A percentile compares a stretch with the other conserved stretches of the same genome.
Conservation (phyloP, 1,284 basidiomycete species). For the Moesziomyces sp. region DNA sequence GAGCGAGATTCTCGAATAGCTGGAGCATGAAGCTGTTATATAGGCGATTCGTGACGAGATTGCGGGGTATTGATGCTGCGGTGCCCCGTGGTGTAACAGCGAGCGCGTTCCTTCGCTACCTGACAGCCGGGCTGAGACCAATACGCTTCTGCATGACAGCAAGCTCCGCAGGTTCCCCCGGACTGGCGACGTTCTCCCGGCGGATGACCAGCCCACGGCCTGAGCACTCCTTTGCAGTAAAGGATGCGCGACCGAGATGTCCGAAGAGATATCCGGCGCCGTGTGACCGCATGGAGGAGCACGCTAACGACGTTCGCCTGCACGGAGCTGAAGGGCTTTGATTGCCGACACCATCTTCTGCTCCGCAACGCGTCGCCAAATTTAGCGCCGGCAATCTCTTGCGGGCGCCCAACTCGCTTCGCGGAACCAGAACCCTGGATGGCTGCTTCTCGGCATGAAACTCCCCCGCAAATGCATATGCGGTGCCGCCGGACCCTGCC, state of each 20-base stretch:
- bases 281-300: neutral
- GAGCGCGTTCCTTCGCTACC: neutral
- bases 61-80: neutral
- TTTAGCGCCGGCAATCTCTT: constrained; percentile 32
- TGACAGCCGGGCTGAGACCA: neutral
- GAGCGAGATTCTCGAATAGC: neutral
- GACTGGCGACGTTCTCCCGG: too few species aligned
- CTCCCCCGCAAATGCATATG: neutral
- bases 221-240: too few species aligned
- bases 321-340: too few species aligned
- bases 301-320: too few species aligned
- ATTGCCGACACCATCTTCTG: too few species aligned
- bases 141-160: neutral
- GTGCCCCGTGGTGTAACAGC: neutral
- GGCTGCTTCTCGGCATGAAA: constrained; percentile 8
- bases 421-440: constrained; percentile 1
- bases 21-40: neutral
- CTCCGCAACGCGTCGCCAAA: too few species aligned
- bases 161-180: neutral
- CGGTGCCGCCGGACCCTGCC: constrained; percentile 1
- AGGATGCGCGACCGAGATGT: neutral
- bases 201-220: too few species aligned
- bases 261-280: neutral
- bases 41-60: neutral
- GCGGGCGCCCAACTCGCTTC: neutral